Evolutionary conservation across 2,329 filamentous ascomycete species (phyloP).

Genomic region (Alternaria hordeiaustralica): DNA sequence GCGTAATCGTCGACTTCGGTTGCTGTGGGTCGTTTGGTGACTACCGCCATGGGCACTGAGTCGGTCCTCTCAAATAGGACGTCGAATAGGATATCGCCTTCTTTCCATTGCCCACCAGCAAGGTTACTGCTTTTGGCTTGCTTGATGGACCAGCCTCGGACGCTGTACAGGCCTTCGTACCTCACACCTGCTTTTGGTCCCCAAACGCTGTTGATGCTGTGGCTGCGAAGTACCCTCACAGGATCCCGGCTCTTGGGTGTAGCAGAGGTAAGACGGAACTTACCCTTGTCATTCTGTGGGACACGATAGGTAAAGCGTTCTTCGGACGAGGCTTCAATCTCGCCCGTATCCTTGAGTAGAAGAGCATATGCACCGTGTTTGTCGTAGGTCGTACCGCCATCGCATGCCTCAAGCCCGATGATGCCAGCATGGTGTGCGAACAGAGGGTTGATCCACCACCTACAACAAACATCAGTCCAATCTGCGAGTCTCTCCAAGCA

Average conservation of each 20-base stretch:
- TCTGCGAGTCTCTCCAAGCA: neutral
- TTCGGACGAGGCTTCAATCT: conserved; percentile 45
- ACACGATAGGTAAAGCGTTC: conserved; percentile 53
- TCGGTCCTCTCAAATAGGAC: conserved; percentile 50
- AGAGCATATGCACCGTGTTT: conserved; percentile 54
- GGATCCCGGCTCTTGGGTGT: conserved; percentile 50
- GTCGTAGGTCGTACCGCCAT: conserved; percentile 53
- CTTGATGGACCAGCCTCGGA: conserved; percentile 52
- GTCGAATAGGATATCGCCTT: conserved; percentile 45
- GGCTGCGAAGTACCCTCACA: conserved; percentile 54
- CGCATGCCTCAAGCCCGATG: conserved; percentile 51
- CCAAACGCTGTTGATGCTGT: conserved; percentile 54
- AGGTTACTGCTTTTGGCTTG: conserved; percentile 25
- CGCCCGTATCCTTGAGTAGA: conserved; percentile 50
- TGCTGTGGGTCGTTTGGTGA: conserved; percentile 49
- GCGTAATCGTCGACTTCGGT: conserved; percentile 57
- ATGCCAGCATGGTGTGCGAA: conserved; percentile 58
- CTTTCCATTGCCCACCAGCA: conserved; percentile 19
- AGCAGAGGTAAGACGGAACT: conserved; percentile 53
- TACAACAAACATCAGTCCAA: conserved; percentile 32
- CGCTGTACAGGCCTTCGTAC: conserved; percentile 55
- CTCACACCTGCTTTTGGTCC: conserved; percentile 55
- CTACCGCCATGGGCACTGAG: conserved; percentile 43
- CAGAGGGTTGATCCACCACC: conserved; percentile 59
- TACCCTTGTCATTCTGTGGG: conserved; percentile 49